Percentiles rank a stretch among this genome's conserved stretches.
Evolutionary conservation across 2,329 filamentous ascomycete genomes (phyloP).

Genomic region (Phoma herbarum): DNA sequence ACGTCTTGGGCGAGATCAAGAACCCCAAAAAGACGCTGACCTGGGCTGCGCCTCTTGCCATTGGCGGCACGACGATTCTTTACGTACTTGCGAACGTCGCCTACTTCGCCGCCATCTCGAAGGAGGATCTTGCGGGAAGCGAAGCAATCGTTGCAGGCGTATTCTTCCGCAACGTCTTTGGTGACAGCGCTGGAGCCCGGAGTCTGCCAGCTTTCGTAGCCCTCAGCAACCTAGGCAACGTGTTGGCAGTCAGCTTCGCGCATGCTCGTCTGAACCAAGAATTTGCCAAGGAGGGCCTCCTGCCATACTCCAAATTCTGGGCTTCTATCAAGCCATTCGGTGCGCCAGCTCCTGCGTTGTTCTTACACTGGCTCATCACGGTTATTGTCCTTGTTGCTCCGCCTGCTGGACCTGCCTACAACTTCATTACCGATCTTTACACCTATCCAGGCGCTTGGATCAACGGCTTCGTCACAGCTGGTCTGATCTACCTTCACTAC

Average conservation of each 20-base stretch:
- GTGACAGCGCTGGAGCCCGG: slow-evolving; percentile 59
- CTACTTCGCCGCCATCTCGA: slow-evolving; percentile 70
- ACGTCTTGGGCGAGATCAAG: slow-evolving; percentile 67
- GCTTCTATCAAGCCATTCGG: slow-evolving; percentile 74
- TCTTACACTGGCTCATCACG: slow-evolving; percentile 73
- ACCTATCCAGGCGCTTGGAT: slow-evolving; percentile 51
- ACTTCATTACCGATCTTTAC: slow-evolving; percentile 68
- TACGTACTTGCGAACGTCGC: slow-evolving; percentile 72
- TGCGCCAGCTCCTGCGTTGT: slow-evolving; percentile 62
- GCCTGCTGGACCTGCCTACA: slow-evolving; percentile 73
- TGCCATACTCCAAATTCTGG: slow-evolving; percentile 73
- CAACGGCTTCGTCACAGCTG: slow-evolving; percentile 48
- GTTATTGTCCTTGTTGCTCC: slow-evolving; percentile 72
- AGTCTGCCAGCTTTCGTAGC: slow-evolving; percentile 63
- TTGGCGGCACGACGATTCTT: slow-evolving; percentile 66
- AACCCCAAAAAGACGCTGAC: slow-evolving; percentile 63
- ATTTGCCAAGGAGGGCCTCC: slow-evolving; percentile 73
- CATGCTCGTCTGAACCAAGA: slow-evolving; percentile 70
- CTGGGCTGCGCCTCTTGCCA: slow-evolving; percentile 66
- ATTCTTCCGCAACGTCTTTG: slow-evolving; percentile 71
- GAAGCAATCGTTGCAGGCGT: slow-evolving; percentile 68
- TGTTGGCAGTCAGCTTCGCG: slow-evolving; percentile 68
- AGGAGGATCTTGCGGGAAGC: slow-evolving; percentile 64
- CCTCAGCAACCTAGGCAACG: slow-evolving; percentile 69
- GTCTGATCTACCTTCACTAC: slow-evolving; percentile 50